Conservation (phyloP, 331 rosid genomes). For the Pyrus hybrid region DNA sequence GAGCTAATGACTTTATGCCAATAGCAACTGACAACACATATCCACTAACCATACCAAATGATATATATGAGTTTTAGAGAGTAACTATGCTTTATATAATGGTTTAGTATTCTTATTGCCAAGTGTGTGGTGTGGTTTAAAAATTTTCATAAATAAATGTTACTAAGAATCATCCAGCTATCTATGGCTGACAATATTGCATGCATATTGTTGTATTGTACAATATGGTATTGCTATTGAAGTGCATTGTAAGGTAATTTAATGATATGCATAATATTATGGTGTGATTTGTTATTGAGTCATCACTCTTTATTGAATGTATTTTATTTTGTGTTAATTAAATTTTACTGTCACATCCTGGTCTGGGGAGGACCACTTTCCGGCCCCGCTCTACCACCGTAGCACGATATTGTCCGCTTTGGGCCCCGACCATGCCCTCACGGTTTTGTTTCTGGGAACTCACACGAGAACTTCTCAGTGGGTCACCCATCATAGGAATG, state of each 20-base stretch:
- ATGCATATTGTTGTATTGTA: neutral
- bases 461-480: too few relatives aligned
- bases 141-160: neutral
- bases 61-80: constrained; percentile 30
- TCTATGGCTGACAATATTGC: neutral
- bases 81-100: neutral
- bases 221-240: neutral
- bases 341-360: too few relatives aligned
- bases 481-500: too few relatives aligned
- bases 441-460: too few relatives aligned
- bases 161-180: neutral
- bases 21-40: constrained; percentile 24
- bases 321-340: neutral
- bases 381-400: too few relatives aligned
- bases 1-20: constrained; percentile 29
- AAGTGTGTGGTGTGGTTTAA: neutral
- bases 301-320: neutral
- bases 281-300: neutral
- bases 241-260: neutral
- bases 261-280: neutral
- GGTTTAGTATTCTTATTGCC: neutral
- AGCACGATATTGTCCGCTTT: too few relatives aligned
- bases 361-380: too few relatives aligned
- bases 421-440: too few relatives aligned
- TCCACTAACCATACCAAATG: constrained; percentile 51